Evolutionary conservation across 495 filamentous ascomycete genomes (phyloP).

Genomic region (Sporormia fimetaria): DNA sequence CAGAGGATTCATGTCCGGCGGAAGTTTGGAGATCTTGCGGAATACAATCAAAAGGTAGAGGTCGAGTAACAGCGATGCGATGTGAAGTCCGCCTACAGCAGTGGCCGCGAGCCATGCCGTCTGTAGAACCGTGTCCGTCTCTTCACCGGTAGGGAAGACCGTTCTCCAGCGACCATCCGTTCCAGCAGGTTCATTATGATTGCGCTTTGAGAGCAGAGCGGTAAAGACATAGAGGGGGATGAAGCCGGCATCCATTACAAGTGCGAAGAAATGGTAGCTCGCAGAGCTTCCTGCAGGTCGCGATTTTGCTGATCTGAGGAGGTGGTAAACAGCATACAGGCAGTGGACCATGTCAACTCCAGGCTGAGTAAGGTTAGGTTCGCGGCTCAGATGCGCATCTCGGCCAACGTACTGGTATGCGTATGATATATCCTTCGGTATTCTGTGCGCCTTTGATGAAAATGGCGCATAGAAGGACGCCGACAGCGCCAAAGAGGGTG

Average conservation of each 20-base stretch:
- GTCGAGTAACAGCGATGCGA: conserved; percentile 55
- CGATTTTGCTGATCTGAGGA: conserved; percentile 50
- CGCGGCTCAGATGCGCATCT: not conserved
- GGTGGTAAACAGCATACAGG: conserved; percentile 67
- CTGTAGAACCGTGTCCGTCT: conserved; percentile 45
- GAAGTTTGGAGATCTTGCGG: conserved; percentile 64
- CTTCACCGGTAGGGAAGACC: conserved; percentile 40
- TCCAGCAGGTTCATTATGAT: conserved; percentile 37
- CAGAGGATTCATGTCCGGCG: conserved; percentile 86
- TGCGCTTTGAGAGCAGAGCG: conserved; percentile 43
- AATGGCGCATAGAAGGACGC: conserved; percentile 60
- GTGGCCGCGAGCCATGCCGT: conserved; percentile 53
- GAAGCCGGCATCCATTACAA: conserved; percentile 56
- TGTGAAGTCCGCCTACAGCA: conserved; percentile 52
- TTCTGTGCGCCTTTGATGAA: conserved; percentile 53
- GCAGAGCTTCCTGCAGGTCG: conserved; percentile 66
- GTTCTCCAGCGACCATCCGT: conserved; percentile 49
- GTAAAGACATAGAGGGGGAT: conserved; percentile 70
- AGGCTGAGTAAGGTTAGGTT: conserved; percentile 39
- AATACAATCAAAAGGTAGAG: conserved; percentile 64
- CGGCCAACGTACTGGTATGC: conserved; percentile 53
- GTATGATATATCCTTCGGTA: conserved; percentile 59
- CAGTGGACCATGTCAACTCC: conserved; percentile 58
- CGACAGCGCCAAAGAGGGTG: conserved; percentile 55
- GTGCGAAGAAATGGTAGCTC: conserved; percentile 74